Base-by-base conservation (phyloP, 2,329 filamentous ascomycete species). In the Claviceps sorghi region DNA sequence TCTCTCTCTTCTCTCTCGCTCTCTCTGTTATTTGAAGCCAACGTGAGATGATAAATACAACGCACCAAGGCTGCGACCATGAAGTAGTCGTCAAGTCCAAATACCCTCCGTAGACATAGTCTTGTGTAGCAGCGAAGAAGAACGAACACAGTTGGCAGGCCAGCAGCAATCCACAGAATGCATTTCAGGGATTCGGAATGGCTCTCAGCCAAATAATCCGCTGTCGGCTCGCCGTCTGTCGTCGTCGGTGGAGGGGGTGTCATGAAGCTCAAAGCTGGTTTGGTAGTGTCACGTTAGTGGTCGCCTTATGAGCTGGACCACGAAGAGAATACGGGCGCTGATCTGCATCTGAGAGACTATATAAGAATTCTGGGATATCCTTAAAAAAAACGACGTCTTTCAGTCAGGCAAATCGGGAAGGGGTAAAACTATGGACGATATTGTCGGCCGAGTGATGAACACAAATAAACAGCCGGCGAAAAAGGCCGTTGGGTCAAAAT, bases 21-120 rank as follows among this genome's bases (percentile, higher is more conserved):
- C 3, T 36, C 11, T 4, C 34, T 15, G 3, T 26, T 5, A 26
- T 26, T 26, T 5, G 26, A 5, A 26, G 5, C 26, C 26, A 26
- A 5, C 26, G 26, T 36, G 4, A 47, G n/a, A 17, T 19, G 6
- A 36, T 7, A 15, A 8, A 26, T 15, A 15, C 4, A 47, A 54
- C 53, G 10, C 42, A 54, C 53, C 50, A 54, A 29, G 15, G 53
- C 53, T 21, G 50, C 50, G 29, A 54, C 43, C 53, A 54, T 54
- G 30, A 52, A 50, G n/a, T 41, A 50, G 36, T 54, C 53, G 40
- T 52, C 50, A 9, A 47, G n/a, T 2, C 48, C 53, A 44, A 54
- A 52, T 6, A 54, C 48, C 11, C 36, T 54, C 29, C 53, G 45
- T 22, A 54, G 53, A 42, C 47, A 52, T 42, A 54, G 15, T 44